Evolutionary conservation across 495 filamentous ascomycete genomes (phyloP), one percentile per base, ranked within the genome.

Genomic region (Cladorrhinum samala): DNA sequence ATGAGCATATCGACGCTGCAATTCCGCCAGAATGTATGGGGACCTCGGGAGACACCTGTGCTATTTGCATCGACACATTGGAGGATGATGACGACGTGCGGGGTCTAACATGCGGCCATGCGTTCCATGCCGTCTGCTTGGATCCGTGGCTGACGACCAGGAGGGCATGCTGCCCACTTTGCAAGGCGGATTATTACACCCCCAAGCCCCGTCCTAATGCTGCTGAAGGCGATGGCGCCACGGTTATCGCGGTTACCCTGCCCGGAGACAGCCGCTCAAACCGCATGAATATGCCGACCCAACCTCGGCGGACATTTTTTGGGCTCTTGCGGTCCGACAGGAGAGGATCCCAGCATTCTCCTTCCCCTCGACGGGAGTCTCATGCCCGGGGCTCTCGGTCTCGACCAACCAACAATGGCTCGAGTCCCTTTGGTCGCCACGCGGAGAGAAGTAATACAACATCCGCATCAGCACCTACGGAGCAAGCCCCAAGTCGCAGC

Each of bases 41-140:
- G 14, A 87, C 84, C 40, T 88, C 88, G n/a, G 93, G 94, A 19
- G 93, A 99, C 62, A 86, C 91, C 3, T 98, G 93, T 69, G 93
- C 93, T 16, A 98, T 98, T 56, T 98, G 93, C 65, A 84, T 98
- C 56, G 93, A 98, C 59, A 84, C 79, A 0, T 80, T 98, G 27
- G 93, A 98, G 62, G 90, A 95, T 46, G 86, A 96, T 61, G 93
- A 97, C 65, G 91, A 96, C 69, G 86, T 98, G 37, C 87, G 93
- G 50, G 93, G 93, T 21, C 72, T 98, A 38, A 89, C 89, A 11
- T 97, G 93, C 61, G 91, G 91, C 27, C 94, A 97, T 67, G 91
- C 93, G 54, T 99, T 97, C 77, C 93, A 99, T 69, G 87, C 88
- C 43, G 81, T 80, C 19, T 99, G 93, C 68, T 79, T 99, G 17